Percentiles rank a stretch among this genome's conserved stretches.
phyloP scores from a whole-genome alignment of 371 early-diverging fungal genomes.

The Globomyces sp. region DNA sequence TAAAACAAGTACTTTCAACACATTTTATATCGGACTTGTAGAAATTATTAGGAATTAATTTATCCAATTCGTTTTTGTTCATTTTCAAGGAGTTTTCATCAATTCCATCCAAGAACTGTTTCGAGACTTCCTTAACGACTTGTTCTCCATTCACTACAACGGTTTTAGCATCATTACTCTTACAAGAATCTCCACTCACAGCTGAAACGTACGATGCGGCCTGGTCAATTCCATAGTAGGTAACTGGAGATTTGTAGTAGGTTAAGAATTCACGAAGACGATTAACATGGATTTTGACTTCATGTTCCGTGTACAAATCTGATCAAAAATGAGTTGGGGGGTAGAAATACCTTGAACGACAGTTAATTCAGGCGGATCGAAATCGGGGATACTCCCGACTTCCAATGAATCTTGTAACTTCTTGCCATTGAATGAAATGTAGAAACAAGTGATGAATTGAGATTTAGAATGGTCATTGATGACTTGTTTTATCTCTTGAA shows the following conservation, averaged over 20 bases:
- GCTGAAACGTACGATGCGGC: conserved; percentile 67
- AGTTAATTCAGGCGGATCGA: conserved; percentile 61
- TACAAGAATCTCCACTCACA: conserved; percentile 47
- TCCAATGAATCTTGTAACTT: conserved; percentile 71
- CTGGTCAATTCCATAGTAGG: conserved; percentile 72
- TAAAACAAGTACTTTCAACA: conserved; percentile 49
- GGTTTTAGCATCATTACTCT: neutral
- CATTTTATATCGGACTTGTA: conserved; percentile 16
- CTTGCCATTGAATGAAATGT: conserved; percentile 67
- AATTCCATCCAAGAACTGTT: neutral
- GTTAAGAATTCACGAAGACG: conserved; percentile 82
- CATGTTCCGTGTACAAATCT: conserved; percentile 86
- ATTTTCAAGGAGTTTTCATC: conserved; percentile 36
- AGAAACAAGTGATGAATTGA: conserved; percentile 87
- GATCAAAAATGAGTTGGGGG: neutral
- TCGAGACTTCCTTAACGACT: conserved; percentile 19
- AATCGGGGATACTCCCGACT: conserved; percentile 72
- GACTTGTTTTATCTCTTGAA: conserved; percentile 84
- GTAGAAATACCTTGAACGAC: conserved; percentile 65
- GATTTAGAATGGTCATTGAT: conserved; percentile 85
- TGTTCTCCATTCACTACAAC: conserved; percentile 33
- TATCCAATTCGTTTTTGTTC: conserved; percentile 42
- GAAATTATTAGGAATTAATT: neutral
- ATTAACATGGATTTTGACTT: conserved; percentile 83
- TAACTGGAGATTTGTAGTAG: conserved; percentile 69